Evolutionary conservation across 345 rosid genomes (phyloP).

Genomic region (Garcia nutans): DNA sequence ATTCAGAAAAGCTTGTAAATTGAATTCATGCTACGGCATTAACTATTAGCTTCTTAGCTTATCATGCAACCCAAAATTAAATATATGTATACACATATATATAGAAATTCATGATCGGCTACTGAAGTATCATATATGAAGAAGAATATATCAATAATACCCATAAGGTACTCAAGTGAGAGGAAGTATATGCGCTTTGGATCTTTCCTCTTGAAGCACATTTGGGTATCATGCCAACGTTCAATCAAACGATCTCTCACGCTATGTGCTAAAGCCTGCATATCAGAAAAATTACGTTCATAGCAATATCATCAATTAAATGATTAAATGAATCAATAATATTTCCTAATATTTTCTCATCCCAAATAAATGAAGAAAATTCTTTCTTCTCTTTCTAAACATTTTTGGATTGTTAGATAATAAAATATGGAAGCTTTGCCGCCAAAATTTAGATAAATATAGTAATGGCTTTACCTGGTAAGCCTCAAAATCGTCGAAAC

Average conservation of each 20-base stretch:
- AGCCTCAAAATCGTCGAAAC: slow-evolving; percentile 54
- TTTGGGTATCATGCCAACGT: slow-evolving; percentile 51
- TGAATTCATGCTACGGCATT: not conserved
- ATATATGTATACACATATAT: no score
- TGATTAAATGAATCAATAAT: not conserved
- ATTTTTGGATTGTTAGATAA: not conserved
- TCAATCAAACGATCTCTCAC: slow-evolving; percentile 52
- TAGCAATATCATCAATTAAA: not conserved
- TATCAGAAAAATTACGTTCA: not conserved
- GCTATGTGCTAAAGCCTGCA: slow-evolving; percentile 45
- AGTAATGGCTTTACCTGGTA: slow-evolving; percentile 32
- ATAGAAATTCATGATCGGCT: not conserved
- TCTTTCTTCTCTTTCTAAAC: not conserved
- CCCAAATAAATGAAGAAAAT: not conserved
- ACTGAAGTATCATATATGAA: not conserved
- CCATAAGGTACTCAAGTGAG: slow-evolving; percentile 55
- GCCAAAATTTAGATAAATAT: slow-evolving; percentile 20
- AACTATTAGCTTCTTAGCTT: no score
- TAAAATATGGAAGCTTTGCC: slow-evolving; percentile 19
- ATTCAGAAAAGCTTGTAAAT: not conserved
- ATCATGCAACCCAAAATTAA: no score
- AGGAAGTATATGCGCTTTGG: slow-evolving; percentile 52
- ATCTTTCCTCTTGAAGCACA: slow-evolving; percentile 42
- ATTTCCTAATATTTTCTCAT: not conserved
- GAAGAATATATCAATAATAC: slow-evolving; percentile 28